A percentile compares a stretch with the other conserved stretches of the same genome.
Conservation (phyloP, 495 filamentous ascomycete genomes). For the Entonaema liquescens region DNA sequence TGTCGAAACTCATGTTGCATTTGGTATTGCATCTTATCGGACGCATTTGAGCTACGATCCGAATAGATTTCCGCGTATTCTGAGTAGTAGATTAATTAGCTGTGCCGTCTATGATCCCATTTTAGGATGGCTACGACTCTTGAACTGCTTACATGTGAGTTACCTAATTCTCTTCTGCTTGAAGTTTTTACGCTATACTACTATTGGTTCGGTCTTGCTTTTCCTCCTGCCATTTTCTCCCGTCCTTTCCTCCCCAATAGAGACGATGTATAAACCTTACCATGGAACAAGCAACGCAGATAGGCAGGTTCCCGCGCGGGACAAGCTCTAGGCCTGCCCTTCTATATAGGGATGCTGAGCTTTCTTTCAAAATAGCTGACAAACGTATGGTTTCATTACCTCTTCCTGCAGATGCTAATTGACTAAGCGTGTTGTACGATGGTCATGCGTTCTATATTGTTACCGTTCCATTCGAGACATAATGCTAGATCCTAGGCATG, state of each 20-base stretch:
- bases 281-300: neutral
- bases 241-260: neutral
- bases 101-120: neutral
- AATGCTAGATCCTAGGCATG: no score
- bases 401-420: neutral
- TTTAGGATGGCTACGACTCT: neutral
- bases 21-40: neutral
- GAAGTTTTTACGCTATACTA: neutral
- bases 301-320: neutral
- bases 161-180: neutral
- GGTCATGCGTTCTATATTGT: neutral
- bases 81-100: neutral
- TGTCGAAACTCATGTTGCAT: neutral
- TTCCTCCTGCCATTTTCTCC: neutral
- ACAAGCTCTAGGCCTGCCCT: neutral
- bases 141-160: neutral
- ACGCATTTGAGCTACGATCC: neutral
- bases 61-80: neutral
- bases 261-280: neutral
- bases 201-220: neutral
- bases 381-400: neutral
- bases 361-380: neutral
- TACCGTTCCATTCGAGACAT: neutral
- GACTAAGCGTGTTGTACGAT: neutral
- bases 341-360: no score